Conservation (phyloP, 2,329 filamentous ascomycete species). For the Nannizzia gypsea region DNA sequence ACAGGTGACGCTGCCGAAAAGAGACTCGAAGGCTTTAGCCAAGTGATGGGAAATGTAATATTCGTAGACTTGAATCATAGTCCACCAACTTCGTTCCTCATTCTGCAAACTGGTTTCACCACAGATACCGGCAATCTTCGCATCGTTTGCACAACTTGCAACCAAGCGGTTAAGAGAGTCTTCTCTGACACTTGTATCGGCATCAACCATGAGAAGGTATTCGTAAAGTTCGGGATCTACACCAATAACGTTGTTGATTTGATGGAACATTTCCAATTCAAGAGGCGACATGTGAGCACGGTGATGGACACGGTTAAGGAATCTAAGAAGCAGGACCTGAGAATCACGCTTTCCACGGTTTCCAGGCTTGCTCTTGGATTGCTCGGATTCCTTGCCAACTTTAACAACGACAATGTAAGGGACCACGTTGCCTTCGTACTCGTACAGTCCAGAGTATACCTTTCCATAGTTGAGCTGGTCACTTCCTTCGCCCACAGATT, state of each 20-base stretch:
- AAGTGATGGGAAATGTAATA: constrained; percentile 98
- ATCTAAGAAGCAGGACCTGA: constrained; percentile 89
- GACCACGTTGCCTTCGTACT: constrained; percentile 94
- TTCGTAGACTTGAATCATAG: constrained; percentile 99
- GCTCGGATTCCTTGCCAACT: constrained; percentile 92
- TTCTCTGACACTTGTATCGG: constrained; percentile 85
- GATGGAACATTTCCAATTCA: constrained; percentile 96
- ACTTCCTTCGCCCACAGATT: constrained; percentile 75
- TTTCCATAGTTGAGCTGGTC: constrained; percentile 98
- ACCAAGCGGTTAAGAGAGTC: constrained; percentile 89
- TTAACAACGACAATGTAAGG: constrained; percentile 95
- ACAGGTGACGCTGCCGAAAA: constrained; percentile 97
- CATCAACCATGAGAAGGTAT: constrained; percentile 94
- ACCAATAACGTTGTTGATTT: constrained; percentile 98
- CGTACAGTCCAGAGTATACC: constrained; percentile 94
- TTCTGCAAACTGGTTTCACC: constrained; percentile 95
- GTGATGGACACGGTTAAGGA: constrained; percentile 95
- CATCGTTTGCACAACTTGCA: constrained; percentile 81
- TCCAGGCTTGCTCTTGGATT: constrained; percentile 79
- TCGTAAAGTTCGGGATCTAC: constrained; percentile 96
- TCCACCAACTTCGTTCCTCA: constrained; percentile 92
- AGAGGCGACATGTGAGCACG: constrained; percentile 88
- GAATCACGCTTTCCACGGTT: constrained; percentile 98
- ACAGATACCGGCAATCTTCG: constrained; percentile 94
- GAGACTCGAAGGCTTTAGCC: constrained; percentile 90